Base-by-base conservation (phyloP, 106 monocot genomes). In the Allium fistulosum region DNA sequence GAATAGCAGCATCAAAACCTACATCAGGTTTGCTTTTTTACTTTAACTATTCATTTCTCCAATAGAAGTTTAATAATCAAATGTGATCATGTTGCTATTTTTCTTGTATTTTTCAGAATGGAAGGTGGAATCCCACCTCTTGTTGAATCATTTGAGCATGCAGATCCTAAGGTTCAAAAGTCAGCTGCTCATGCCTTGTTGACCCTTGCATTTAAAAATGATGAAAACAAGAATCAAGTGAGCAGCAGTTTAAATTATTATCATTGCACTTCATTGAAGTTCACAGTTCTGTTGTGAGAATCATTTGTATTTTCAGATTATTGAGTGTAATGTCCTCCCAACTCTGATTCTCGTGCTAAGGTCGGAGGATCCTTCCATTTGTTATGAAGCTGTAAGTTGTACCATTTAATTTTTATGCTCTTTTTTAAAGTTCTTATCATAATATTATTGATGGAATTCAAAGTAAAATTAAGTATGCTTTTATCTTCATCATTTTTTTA, bases 111-210 rank as follows among this genome's bases (percentile, higher is more conserved):
- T 13, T 85, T 49, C 69, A 99, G 99, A 76, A 75, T 93, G 47
- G 87, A 99, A 84, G 93, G 87, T 67, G 99, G 99, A 9, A 93
- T 93, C 60, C 99, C 99, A 27, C 99, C 99, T 76, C 84, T 99
- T 51, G 99, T 99, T 81, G 90, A 99, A 65, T 65, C 92, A 56
- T 75, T 99, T 51, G 99, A 99, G 63, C 90, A 77, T 46, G 64
- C 71, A 17, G 93, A 99, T 81, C 68, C 83, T 22, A 99, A 99
- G 82, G 99, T 99, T 14, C 92, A 99, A 60, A 93, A 90, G 75
- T 89, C 99, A 60, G 99, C 87, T 81, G 99, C 99, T 53, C 90
- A 93, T 53, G 93, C 99, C 69, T 80, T 99, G 69, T 69, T 92
- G 57, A 99, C 92, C 11, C 67, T 99, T 47, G 99, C 99, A 80